Percentiles rank a stretch among this genome's conserved stretches.
Conservation (phyloP, 139 green algal genomes). For the Auxenochlorella pyrenoidosa region DNA sequence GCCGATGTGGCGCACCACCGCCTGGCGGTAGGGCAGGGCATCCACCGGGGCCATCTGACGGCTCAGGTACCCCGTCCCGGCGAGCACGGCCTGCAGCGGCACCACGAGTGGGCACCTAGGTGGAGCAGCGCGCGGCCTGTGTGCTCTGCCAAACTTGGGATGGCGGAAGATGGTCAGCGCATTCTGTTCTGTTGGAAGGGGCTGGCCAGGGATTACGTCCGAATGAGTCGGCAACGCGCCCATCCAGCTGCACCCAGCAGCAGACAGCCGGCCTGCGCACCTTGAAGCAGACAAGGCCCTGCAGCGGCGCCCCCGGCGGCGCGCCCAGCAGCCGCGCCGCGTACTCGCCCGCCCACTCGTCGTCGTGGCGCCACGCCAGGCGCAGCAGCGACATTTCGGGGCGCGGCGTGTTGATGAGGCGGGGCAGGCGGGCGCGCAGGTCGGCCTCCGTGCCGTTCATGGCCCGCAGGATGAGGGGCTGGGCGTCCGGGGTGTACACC, state of each 20-base stretch:
- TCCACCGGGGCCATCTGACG: background rate
- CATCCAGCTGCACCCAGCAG: too few relatives aligned
- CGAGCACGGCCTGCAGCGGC: slow-evolving; percentile 2
- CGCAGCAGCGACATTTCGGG: slow-evolving; percentile 14
- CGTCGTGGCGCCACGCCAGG: slow-evolving; percentile 16
- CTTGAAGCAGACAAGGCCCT: slow-evolving; percentile 38
- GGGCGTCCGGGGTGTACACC: slow-evolving; percentile 17
- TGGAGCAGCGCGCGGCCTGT: too few relatives aligned
- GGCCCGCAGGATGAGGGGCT: slow-evolving; percentile 18
- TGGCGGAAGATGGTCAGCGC: too few relatives aligned
- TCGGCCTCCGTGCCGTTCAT: background rate
- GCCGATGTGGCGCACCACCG: slow-evolving; percentile 21
- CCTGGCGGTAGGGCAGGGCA: slow-evolving; percentile 24
- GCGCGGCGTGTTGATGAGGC: slow-evolving; percentile 18
- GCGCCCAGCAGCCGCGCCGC: slow-evolving; percentile 15
- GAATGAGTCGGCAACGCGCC: too few relatives aligned
- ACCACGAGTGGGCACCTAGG: too few relatives aligned
- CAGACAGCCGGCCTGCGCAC: background rate
- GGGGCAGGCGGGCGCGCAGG: slow-evolving; percentile 1
- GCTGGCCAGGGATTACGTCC: too few relatives aligned
- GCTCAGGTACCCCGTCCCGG: slow-evolving; percentile 27
- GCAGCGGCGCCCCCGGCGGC: background rate
- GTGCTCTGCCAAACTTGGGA: background rate
- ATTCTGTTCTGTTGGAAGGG: too few relatives aligned
- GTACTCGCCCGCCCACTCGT: background rate